Evolutionary conservation across 1,139 yeast genomes (phyloP), one percentile per base, ranked within the genome.

Genomic region (Protomyces arabidopsidicola): DNA sequence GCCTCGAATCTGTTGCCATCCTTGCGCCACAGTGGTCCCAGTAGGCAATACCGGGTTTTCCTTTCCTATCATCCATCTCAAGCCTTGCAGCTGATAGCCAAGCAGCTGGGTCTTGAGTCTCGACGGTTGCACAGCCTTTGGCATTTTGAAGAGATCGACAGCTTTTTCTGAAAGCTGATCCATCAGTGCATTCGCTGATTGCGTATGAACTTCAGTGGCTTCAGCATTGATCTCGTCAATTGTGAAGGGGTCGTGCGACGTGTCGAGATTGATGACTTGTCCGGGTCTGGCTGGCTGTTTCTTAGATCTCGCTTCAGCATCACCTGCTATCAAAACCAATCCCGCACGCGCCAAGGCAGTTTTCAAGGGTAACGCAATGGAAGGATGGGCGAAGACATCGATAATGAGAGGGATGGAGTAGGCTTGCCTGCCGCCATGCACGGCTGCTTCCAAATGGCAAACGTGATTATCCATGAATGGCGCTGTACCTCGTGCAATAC

Each of bases 61-160:
- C 42, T 91, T 77, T 0, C 96, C 86, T 9, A 85, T 81, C 60
- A 91, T 76, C 97, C 97, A 91, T 69, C 88, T 90, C 65, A 91
- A 80, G 0, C 97, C 98, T 66, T 87, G 90, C 42, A 88, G 72
- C 74, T 91, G 98, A 72, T 91, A 90, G 38, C 84, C 86, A 71
- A 90, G 89, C 78, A 91, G 77, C 0, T 71, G 71, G 24, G 69
- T 67, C 18, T 31, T n/a, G 10, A 67, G 22, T 1, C 66, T 62
- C 3, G 50, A 10, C 2, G 69, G 69, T 48, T 67, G 69, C 12
- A 34, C 22, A 8, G 67, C 67, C 52, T 36, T 55, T 14, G 36
- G 53, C 56, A 67, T 58, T 35, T 51, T 57, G 52, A 54, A 58
- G 64, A 67, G 39, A 5, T 60, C 53, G 12, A 63, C 65, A 20